Conservation (phyloP, 495 filamentous ascomycete species). For the Mycothermus thermophilus region DNA sequence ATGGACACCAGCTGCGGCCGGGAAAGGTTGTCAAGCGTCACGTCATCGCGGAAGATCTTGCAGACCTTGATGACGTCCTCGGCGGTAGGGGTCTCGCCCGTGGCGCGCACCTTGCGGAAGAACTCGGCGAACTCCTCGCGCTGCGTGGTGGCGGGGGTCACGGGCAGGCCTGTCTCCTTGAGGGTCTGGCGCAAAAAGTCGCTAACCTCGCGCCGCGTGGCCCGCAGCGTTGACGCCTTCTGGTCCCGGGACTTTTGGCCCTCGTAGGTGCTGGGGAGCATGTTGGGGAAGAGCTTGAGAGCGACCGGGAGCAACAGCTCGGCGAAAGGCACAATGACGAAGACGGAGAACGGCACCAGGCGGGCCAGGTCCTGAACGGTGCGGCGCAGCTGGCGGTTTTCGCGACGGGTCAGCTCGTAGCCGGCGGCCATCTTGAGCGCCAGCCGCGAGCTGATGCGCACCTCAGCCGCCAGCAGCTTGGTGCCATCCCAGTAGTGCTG, state of each 20-base stretch:
- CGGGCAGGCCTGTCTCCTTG: slow-evolving; percentile 79
- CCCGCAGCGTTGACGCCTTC: slow-evolving; percentile 70
- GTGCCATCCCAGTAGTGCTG: slow-evolving; percentile 99
- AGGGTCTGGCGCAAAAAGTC: slow-evolving; percentile 79
- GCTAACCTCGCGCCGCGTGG: slow-evolving; percentile 87
- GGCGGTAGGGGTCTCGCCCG: slow-evolving; percentile 74
- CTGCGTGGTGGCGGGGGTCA: slow-evolving; percentile 73
- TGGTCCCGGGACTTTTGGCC: slow-evolving; percentile 75
- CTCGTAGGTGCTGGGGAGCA: slow-evolving; percentile 95
- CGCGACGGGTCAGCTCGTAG: slow-evolving; percentile 89
- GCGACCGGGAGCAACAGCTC: slow-evolving; percentile 90
- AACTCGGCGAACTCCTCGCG: slow-evolving; percentile 95
- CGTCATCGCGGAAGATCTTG: slow-evolving; percentile 97
- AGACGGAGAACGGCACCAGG: slow-evolving; percentile 89
- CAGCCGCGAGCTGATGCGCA: slow-evolving; percentile 78
- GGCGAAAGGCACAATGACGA: slow-evolving; percentile 92
- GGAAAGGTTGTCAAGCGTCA: slow-evolving; percentile 94
- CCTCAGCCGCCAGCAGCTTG: slow-evolving; percentile 87
- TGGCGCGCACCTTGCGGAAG: slow-evolving; percentile 90
- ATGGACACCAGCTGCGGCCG: slow-evolving; percentile 92
- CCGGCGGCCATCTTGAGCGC: slow-evolving; percentile 95
- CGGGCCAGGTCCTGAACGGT: slow-evolving; percentile 90
- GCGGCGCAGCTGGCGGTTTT: slow-evolving; percentile 80
- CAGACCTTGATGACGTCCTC: slow-evolving; percentile 96
- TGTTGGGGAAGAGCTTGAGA: slow-evolving; percentile 86